Evolutionary conservation across 192 early-diverging fungal species (phyloP).

Genomic region (Podila clonocystis): DNA sequence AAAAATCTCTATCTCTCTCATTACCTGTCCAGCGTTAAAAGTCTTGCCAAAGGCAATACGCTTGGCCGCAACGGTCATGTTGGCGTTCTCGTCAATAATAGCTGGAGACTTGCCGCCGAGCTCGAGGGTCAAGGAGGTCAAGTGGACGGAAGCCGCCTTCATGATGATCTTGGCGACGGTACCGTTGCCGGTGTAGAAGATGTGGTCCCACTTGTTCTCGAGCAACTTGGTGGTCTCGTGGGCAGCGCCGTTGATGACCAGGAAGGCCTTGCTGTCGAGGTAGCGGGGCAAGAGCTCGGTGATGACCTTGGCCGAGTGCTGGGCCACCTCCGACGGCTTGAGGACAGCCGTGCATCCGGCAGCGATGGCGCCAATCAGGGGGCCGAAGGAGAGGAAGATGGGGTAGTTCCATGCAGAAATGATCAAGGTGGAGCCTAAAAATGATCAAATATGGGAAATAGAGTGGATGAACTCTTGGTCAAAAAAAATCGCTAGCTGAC

Average conservation of each 20-base stretch:
- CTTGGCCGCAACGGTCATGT: slow-evolving; percentile 72
- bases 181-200: slow-evolving; percentile 93
- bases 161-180: slow-evolving; percentile 87
- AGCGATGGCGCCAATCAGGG: slow-evolving; percentile 86
- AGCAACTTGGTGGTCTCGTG: slow-evolving; percentile 82
- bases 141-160: slow-evolving; percentile 82
- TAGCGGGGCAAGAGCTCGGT: slow-evolving; percentile 76
- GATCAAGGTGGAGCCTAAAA: slow-evolving; percentile 40
- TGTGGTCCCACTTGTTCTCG: slow-evolving; percentile 84
- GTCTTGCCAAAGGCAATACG: slow-evolving; percentile 90
- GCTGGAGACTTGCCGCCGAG: slow-evolving; percentile 91
- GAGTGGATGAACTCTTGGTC: too few relatives aligned
- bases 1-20: not conserved
- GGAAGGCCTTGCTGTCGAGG: slow-evolving; percentile 72
- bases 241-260: slow-evolving; percentile 83
- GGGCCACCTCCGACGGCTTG: slow-evolving; percentile 88
- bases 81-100: slow-evolving; percentile 73
- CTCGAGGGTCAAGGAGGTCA: slow-evolving; percentile 90
- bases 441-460: not conserved
- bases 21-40: slow-evolving; percentile 88
- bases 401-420: slow-evolving; percentile 70
- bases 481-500: too few relatives aligned
- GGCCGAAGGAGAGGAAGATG: slow-evolving; percentile 71
- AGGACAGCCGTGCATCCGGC: slow-evolving; percentile 86
- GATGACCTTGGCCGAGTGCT: slow-evolving; percentile 71